Evolutionary conservation across 2,329 filamentous ascomycete species (phyloP), one percentile per base, ranked within the genome.

Genomic region (Pseudogymnoascus sp.): DNA sequence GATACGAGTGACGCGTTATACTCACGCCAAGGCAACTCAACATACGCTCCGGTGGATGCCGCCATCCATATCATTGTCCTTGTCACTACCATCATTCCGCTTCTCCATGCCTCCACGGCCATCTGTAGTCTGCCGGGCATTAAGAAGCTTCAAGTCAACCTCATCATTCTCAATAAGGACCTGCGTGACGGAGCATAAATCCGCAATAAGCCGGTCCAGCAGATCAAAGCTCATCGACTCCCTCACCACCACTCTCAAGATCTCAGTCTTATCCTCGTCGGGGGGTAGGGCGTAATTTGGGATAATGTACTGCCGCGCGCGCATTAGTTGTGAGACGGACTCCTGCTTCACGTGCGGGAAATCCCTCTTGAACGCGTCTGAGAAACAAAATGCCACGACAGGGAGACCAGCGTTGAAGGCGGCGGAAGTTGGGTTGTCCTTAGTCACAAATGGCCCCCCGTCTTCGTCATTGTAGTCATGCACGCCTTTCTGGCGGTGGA

Each of bases 221-320:
- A 88, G 74, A 68, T 88, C 84, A n/a, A 86, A 72, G n/a, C 77
- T 82, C 81, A 88, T 82, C 65, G 75, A 82, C 71, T 88, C 84
- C 48, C 85, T 77, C 5, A 88, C 77, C 2, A 88, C 85, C 0
- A 88, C 78, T n/a, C 85, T 75, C 59, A 88, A 71, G 62, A 88
- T 88, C 71, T 88, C 84, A 0, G 74, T 84, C 59, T 79, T 75
- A 13, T 84, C 79, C 67, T 83, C 82, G 41, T 74, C 76, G 0
- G 84, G 84, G 7, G 85, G 85, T 4, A 88, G 75, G 1, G 82
- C 79, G 68, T 88, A 88, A 73, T 88, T 88, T 19, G 84, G 85
- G 61, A 88, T 83, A 62, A 88, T 88, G 74, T 86, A 88, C 71
- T 87, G 83, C 67, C 84, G 84, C 3, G 82, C 81, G 12, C 85